Conservation (phyloP, 2,329 filamentous ascomycete genomes). For the Penicillium vulpinum region DNA sequence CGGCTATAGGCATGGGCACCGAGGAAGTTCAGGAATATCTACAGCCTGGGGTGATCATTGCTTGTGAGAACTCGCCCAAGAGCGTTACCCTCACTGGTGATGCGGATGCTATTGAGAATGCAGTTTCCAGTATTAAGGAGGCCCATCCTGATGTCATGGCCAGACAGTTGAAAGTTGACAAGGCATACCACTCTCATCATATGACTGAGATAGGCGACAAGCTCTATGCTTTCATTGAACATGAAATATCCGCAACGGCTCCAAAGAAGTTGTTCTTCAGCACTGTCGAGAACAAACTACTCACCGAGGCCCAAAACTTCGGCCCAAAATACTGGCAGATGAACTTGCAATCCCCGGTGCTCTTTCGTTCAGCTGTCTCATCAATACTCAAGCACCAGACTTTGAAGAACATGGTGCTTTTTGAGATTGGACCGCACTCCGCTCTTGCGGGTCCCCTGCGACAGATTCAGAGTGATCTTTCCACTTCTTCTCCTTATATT, state of each 20-base stretch:
- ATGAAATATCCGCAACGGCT: not conserved
- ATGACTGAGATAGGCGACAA: conserved; percentile 17
- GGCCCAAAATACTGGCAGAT: conserved; percentile 21
- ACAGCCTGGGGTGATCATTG: conserved; percentile 9
- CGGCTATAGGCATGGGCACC: conserved; percentile 14
- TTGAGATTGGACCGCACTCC: conserved; percentile 40
- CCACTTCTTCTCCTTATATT: conserved; percentile 1
- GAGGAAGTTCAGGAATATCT: conserved; percentile 8
- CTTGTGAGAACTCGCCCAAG: conserved; percentile 17
- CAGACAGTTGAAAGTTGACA: conserved; percentile 11
- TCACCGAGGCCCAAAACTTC: not conserved
- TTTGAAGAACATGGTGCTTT: conserved; percentile 16
- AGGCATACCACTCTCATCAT: conserved; percentile 23
- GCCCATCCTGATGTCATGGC: conserved; percentile 4
- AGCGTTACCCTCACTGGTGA: conserved; percentile 21
- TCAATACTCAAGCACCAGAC: conserved; percentile 5
- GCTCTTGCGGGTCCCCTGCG: conserved; percentile 35
- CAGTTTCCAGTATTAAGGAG: conserved; percentile 4
- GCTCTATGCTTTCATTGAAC: conserved; percentile 7
- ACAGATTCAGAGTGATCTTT: conserved; percentile 13
- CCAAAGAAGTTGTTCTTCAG: conserved; percentile 14
- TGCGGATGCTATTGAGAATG: not conserved
- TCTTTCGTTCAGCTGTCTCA: conserved; percentile 17
- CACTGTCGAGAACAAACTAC: conserved; percentile 7
- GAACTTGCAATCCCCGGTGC: conserved; percentile 24